Percentiles rank a stretch among this genome's conserved stretches.
Evolutionary conservation across 345 rosid species (phyloP).

Genomic region (Draba incana): DNA sequence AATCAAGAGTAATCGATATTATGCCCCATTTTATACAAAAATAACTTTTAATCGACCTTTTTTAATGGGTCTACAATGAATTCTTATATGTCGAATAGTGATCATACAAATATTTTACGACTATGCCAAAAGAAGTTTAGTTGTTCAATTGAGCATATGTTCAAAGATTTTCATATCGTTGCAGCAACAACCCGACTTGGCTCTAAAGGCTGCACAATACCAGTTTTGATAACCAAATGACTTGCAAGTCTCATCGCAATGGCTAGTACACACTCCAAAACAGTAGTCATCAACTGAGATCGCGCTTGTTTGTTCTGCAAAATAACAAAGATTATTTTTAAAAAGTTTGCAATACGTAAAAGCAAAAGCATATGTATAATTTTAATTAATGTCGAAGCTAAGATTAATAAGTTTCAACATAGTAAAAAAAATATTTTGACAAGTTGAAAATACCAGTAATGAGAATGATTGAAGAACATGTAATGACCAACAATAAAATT

Average conservation of each 20-base stretch:
- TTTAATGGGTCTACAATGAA: no score
- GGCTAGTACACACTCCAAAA: conserved; percentile 3
- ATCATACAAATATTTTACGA: conserved; percentile 1
- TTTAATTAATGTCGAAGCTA: no score
- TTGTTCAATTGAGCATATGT: not conserved
- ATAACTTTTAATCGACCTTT: no score
- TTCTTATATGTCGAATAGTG: conserved; percentile 5
- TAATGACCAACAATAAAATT: not conserved
- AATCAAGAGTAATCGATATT: not conserved
- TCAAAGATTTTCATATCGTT: not conserved
- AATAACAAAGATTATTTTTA: not conserved
- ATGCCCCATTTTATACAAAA: no score
- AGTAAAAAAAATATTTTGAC: no score
- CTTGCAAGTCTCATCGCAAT: not conserved
- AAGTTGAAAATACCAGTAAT: no score
- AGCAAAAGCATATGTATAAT: no score
- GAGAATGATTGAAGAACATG: not conserved
- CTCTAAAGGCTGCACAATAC: not conserved
- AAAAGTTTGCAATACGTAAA: no score
- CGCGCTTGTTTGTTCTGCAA: conserved; percentile 5
- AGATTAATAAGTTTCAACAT: no score
- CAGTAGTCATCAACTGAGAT: not conserved
- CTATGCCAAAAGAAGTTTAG: not conserved
- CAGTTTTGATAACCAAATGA: not conserved
- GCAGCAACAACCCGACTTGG: conserved; percentile 7